Base-by-base conservation (phyloP, 2,329 filamentous ascomycete species). In the Alternaria viburni region DNA sequence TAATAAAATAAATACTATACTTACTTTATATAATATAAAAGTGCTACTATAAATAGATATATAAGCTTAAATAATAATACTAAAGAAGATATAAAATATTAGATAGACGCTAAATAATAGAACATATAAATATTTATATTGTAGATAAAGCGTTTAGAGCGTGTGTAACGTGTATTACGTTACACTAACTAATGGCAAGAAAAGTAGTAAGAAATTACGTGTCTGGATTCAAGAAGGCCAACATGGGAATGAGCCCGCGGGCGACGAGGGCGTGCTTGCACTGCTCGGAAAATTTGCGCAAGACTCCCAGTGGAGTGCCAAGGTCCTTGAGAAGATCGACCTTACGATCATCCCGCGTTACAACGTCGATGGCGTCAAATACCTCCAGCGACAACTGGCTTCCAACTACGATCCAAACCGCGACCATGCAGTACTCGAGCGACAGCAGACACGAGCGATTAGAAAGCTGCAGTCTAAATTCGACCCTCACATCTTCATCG, bases 161-260 rank as follows among this genome's bases (percentile, higher is more conserved):
- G n/a, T n/a, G n/a, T n/a, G n/a, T n/a, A n/a, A n/a, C n/a, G n/a
- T n/a, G n/a, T n/a, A n/a, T n/a, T 51, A 32, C 9, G 19, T 51
- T 1, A 51, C 17, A 51, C 1, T 51, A 2, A 51, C 28, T 21
- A 51, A 32, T 23, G 28, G 62, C 21, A 60, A 67, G 5, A 70
- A 71, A 23, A 43, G 36, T 12, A 43, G 12, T 30, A 47, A 52
- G n/a, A 68, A 66, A 25, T 58, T 77, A 9, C 69, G 70, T 8
- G 66, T 77, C 11, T 77, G 69, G 64, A 69, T 77, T 7, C 74
- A 77, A 50, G 74, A 70, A 9, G 74, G 64, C 11, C 67, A 74
- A 5, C 75, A 77, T 41, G 74, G 75, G 3, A 69, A 77, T 21
- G 74, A 77, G 57, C 75, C 74, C 2, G 75, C 71, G 15, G 74